These are phyloP conservation scores for Cyclotella distinguenda DNA, from an alignment of 108 stramenopile genomes.

Conservation along the genomic window DNA sequence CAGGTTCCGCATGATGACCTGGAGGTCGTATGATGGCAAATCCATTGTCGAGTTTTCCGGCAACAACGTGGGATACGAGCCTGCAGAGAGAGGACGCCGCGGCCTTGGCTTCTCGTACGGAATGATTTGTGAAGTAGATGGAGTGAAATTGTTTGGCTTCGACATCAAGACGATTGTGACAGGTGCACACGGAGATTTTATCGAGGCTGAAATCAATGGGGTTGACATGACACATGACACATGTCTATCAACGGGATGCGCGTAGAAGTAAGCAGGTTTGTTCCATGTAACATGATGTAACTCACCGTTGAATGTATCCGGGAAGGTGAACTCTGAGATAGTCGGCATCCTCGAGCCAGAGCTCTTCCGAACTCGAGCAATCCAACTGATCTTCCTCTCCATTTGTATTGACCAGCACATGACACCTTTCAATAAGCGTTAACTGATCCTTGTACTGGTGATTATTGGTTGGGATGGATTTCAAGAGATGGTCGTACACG, in stretches of 20 bases:
- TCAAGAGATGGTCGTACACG: conserved; percentile 34
- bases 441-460: too few relatives aligned
- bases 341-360: conserved; percentile 40
- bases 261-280: background rate
- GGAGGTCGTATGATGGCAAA: conserved; percentile 84
- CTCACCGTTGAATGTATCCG: conserved; percentile 53
- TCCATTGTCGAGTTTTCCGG: conserved; percentile 44
- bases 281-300: background rate
- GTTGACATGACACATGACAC: background rate
- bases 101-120: conserved; percentile 36
- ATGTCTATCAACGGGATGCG: background rate
- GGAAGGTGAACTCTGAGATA: conserved; percentile 50
- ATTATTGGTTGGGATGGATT: background rate
- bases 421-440: conserved; percentile 28
- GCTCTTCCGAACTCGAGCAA: background rate
- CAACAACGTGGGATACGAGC: conserved; percentile 42
- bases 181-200: conserved; percentile 35
- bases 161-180: conserved; percentile 35
- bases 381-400: background rate
- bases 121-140: conserved; percentile 54
- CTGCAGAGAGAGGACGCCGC: conserved; percentile 54
- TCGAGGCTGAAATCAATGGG: conserved; percentile 26
- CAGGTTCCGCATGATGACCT: conserved; percentile 84
- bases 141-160: conserved; percentile 64
- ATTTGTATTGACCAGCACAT: conserved; percentile 5